Evolutionary conservation across 2,329 filamentous ascomycete species (phyloP).

Genomic region (Botrytis paeoniae): DNA sequence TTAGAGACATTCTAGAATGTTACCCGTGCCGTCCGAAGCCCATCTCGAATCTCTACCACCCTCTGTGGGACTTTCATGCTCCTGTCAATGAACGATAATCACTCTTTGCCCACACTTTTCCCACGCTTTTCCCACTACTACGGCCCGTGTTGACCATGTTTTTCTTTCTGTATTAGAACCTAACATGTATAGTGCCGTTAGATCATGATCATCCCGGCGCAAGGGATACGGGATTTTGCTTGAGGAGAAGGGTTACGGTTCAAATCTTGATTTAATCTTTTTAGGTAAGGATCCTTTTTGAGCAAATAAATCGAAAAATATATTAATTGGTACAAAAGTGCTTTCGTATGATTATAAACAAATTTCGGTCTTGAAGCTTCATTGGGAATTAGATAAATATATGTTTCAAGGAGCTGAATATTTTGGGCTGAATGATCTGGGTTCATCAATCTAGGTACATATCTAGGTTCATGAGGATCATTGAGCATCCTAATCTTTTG

Average conservation of each 20-base stretch:
- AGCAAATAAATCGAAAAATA: background rate
- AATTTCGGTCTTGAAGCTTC: constrained; percentile 16
- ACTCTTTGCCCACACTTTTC: background rate
- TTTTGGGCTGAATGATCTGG: constrained; percentile 3
- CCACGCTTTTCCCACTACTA: constrained; percentile 3
- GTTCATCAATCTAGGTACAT: background rate
- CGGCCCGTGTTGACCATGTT: constrained; percentile 19
- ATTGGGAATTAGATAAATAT: constrained; percentile 8
- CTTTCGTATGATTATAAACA: constrained; percentile 10
- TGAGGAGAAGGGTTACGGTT: constrained; percentile 5
- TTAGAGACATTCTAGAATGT: constrained; percentile 18
- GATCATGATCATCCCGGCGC: constrained; percentile 17
- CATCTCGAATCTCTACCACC: background rate
- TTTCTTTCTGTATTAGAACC: background rate
- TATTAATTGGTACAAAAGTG: background rate
- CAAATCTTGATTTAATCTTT: constrained; percentile 9
- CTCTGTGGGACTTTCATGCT: constrained; percentile 13
- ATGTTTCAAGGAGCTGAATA: constrained; percentile 12
- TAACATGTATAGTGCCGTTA: constrained; percentile 13
- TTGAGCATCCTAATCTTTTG: constrained; percentile 9
- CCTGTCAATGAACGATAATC: constrained; percentile 1
- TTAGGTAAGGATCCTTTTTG: background rate
- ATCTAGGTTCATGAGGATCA: constrained; percentile 12
- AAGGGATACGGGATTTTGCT: constrained; percentile 20
- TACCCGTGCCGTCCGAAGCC: constrained; percentile 12